phyloP scores from a whole-genome alignment of 352 stramenopile genomes.

The Phytophthora quininea region DNA sequence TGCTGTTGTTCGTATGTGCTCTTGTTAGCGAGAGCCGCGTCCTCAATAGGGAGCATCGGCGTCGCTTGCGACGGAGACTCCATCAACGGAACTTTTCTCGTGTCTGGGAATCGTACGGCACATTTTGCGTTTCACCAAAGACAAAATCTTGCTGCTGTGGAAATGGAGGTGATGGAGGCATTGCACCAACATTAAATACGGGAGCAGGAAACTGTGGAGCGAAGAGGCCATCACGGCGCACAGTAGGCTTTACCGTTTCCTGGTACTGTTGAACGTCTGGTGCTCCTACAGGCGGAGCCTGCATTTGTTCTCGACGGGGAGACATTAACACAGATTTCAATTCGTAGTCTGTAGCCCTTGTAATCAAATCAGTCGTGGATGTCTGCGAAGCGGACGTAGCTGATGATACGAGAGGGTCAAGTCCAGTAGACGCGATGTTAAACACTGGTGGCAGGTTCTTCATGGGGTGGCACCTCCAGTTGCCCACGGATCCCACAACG shows the following conservation, averaged over 20 bases:
- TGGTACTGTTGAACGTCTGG: slow-evolving; percentile 10
- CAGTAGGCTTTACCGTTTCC: neutral
- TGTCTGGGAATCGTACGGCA: slow-evolving; percentile 5
- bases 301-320: slow-evolving; percentile 21
- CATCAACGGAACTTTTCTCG: slow-evolving; percentile 15
- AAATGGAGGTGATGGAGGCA: slow-evolving; percentile 16
- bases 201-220: slow-evolving; percentile 20
- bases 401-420: slow-evolving; percentile 30
- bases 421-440: slow-evolving; percentile 33
- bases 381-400: slow-evolving; percentile 17
- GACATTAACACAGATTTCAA: slow-evolving; percentile 46
- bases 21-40: neutral
- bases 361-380: neutral
- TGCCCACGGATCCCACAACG: slow-evolving; percentile 56
- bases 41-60: slow-evolving; percentile 15
- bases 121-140: slow-evolving; percentile 6
- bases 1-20: slow-evolving; percentile 9
- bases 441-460: slow-evolving; percentile 42
- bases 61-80: slow-evolving; percentile 19
- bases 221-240: slow-evolving; percentile 8
- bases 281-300: slow-evolving; percentile 17
- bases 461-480: slow-evolving; percentile 44
- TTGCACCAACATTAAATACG: slow-evolving; percentile 26
- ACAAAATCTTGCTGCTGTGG: slow-evolving; percentile 18
- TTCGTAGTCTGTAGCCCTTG: slow-evolving; percentile 31